A percentile compares a stretch with the other conserved stretches of the same genome.
Evolutionary conservation across 2,329 filamentous ascomycete genomes (phyloP).

Genomic region (Nemania diffusa): DNA sequence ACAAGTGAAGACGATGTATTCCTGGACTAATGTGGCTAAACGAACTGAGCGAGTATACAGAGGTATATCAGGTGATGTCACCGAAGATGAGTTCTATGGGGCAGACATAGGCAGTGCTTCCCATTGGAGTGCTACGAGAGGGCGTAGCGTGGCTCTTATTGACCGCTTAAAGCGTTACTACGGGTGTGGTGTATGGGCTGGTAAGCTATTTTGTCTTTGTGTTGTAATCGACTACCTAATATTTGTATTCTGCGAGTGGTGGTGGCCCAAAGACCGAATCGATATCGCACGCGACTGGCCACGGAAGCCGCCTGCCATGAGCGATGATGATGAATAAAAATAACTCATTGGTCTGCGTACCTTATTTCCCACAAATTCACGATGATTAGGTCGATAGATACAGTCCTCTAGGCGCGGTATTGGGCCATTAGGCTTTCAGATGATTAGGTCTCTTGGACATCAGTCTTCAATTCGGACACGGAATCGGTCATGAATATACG

Average conservation of each 20-base stretch:
- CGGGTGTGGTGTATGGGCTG: constrained; percentile 97
- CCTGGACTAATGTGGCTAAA: constrained; percentile 94
- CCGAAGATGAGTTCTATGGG: constrained; percentile 88
- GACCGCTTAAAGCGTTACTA: constrained; percentile 97
- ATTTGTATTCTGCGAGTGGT: constrained; percentile 87
- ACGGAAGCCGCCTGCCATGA: constrained; percentile 65
- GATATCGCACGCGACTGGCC: constrained; percentile 95
- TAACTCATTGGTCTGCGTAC: background rate
- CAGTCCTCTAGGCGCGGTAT: background rate
- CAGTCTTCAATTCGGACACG: background rate
- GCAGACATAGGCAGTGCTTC: constrained; percentile 72
- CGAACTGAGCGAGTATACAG: constrained; percentile 96
- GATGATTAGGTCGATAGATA: background rate
- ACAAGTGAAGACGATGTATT: constrained; percentile 98
- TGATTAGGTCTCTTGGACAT: background rate
- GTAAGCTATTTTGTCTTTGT: constrained; percentile 95
- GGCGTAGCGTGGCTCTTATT: constrained; percentile 87
- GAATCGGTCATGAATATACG: background rate
- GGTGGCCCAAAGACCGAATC: constrained; percentile 84
- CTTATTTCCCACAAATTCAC: background rate
- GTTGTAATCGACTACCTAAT: constrained; percentile 94
- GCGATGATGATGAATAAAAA: constrained; percentile 45
- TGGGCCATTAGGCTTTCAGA: background rate
- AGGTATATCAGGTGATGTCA: constrained; percentile 87
- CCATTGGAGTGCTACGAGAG: constrained; percentile 76